These are phyloP conservation scores for Stemphylium beticola DNA, from an alignment of 2,329 filamentous ascomycete species.

Conservation along the genomic window DNA sequence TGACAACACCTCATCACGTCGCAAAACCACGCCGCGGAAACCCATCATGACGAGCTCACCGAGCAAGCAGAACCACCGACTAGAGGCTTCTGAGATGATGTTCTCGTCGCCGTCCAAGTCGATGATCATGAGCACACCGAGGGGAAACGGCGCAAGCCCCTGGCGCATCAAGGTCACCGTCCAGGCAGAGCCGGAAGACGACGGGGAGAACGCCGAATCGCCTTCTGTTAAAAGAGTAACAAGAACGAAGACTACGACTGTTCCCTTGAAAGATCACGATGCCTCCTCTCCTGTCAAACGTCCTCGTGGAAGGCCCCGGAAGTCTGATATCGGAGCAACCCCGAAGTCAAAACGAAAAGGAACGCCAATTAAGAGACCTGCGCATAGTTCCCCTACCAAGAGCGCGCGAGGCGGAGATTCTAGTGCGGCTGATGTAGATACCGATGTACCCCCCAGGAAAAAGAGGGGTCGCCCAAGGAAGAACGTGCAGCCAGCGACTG, in stretches of 20 bases:
- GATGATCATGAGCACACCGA: conserved; percentile 52
- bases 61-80: conserved; percentile 33
- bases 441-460: conserved; percentile 37
- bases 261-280: conserved; percentile 51
- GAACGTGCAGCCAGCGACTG: conserved; percentile 28
- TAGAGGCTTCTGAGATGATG: conserved; percentile 27
- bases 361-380: conserved; percentile 41
- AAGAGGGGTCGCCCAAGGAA: conserved; percentile 44
- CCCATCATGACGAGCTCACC: conserved; percentile 40
- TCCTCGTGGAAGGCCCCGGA: conserved; percentile 45
- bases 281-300: conserved; percentile 47
- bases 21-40: conserved; percentile 27
- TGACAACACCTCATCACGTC: conserved; percentile 31
- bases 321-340: conserved; percentile 38
- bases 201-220: conserved; percentile 41
- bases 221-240: conserved; percentile 37
- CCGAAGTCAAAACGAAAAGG: conserved; percentile 39
- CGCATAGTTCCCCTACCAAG: conserved; percentile 28
- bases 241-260: conserved; percentile 46
- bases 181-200: conserved; percentile 52
- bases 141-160: conserved; percentile 49
- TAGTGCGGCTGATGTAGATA: conserved; percentile 32
- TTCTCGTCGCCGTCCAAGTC: conserved; percentile 53
- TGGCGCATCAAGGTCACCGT: conserved; percentile 60
- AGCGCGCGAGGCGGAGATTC: conserved; percentile 26